These are phyloP conservation scores for Deinandra increscens DNA, from an alignment of 129 eudicot genomes.

Conservation along the genomic window DNA sequence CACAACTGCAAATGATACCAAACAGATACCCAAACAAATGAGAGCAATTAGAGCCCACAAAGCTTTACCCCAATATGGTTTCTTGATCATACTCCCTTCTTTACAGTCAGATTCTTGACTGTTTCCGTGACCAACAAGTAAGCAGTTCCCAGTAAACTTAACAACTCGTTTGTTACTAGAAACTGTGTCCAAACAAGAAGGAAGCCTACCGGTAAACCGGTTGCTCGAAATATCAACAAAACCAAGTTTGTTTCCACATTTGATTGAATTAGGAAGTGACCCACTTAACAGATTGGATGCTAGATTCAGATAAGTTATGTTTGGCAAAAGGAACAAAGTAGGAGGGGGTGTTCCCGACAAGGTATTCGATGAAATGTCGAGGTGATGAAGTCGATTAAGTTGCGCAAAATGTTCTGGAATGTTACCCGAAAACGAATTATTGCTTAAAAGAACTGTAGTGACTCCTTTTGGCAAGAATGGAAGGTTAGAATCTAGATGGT, in stretches of 20 bases:
- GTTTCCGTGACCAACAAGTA: slow-evolving; percentile 47
- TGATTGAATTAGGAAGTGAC: slow-evolving; percentile 50
- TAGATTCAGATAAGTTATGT: slow-evolving; percentile 65
- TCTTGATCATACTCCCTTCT: slow-evolving; percentile 27
- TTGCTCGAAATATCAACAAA: slow-evolving; percentile 73
- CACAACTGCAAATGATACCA: slow-evolving; percentile 43
- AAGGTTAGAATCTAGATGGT: slow-evolving; percentile 55
- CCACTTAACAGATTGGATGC: slow-evolving; percentile 70
- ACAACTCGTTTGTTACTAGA: slow-evolving; percentile 49
- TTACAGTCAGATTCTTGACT: slow-evolving; percentile 58
- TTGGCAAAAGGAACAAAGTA: slow-evolving; percentile 55
- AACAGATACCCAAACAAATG: slow-evolving; percentile 38
- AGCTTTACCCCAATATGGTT: slow-evolving; percentile 35
- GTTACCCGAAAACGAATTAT: slow-evolving; percentile 56
- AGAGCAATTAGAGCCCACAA: slow-evolving; percentile 45
- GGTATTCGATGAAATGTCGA: slow-evolving; percentile 67
- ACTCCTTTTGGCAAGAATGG: slow-evolving; percentile 62
- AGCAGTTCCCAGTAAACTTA: slow-evolving; percentile 65
- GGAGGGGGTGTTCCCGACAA: slow-evolving; percentile 56
- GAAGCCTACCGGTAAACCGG: slow-evolving; percentile 61
- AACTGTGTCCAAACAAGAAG: slow-evolving; percentile 50
- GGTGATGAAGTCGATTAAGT: slow-evolving; percentile 58
- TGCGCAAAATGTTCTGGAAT: slow-evolving; percentile 49
- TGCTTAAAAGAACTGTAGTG: slow-evolving; percentile 61
- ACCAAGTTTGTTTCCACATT: slow-evolving; percentile 67